Conservation (phyloP, 2,329 filamentous ascomycete genomes). For the Cladophialophora bantiana region DNA sequence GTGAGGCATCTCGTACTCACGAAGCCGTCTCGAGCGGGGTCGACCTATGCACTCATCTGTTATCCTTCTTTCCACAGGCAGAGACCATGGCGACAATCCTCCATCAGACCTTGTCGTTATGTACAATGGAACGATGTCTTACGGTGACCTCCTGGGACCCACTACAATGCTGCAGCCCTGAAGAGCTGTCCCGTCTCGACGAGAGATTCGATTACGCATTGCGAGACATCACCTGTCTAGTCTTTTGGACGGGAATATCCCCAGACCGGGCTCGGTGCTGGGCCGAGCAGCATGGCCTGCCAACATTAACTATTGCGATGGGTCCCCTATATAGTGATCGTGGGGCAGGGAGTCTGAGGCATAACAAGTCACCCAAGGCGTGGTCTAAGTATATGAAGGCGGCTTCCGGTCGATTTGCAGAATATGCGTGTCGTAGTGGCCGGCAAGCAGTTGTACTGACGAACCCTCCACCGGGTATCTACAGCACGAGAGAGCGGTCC, state of each 20-base stretch:
- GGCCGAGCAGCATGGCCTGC: constrained; percentile 17
- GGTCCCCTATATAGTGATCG: constrained; percentile 15
- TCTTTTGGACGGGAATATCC: constrained; percentile 43
- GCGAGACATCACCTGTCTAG: constrained; percentile 33
- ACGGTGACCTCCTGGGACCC: constrained; percentile 7
- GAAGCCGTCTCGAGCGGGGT: too few relatives aligned
- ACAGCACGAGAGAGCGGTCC: constrained; percentile 39
- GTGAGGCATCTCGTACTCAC: too few relatives aligned
- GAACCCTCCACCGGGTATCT: constrained; percentile 42
- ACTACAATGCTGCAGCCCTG: constrained; percentile 18
- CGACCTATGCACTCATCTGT: too few relatives aligned
- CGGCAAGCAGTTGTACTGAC: constrained; percentile 40
- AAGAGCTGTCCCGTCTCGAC: constrained; percentile 19
- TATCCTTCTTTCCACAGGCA: too few relatives aligned
- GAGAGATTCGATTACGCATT: constrained; percentile 21
- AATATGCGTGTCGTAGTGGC: constrained; percentile 42
- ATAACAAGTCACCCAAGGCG: constrained; percentile 1
- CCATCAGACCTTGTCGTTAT: too few relatives aligned
- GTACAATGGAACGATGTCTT: too few relatives aligned
- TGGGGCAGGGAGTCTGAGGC: constrained; percentile 1
- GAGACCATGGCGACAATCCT: too few relatives aligned
- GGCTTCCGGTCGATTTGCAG: constrained; percentile 38
- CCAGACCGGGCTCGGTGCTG: constrained; percentile 38
- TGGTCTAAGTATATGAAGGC: constrained; percentile 20
- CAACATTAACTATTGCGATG: constrained; percentile 17